These are phyloP conservation scores for Edaphochlamys debaryana DNA, from an alignment of 139 green algal genomes.

Conservation along the genomic window DNA sequence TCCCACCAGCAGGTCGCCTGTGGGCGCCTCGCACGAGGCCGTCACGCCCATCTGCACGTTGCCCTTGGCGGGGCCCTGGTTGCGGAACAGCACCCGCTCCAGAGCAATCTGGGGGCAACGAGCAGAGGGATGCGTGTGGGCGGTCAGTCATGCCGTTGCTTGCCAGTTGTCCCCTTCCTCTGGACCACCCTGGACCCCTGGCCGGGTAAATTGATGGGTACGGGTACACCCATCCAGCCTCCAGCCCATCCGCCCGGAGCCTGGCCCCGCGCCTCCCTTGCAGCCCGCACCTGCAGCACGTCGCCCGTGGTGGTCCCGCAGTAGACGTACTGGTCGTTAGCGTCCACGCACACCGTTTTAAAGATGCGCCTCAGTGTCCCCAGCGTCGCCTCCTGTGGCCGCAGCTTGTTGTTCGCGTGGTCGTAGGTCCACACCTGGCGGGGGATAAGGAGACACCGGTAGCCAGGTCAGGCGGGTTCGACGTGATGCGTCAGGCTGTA, in stretches of 20 bases:
- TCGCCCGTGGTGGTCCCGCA: slow-evolving; percentile 80
- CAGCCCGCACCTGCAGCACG: slow-evolving; percentile 73
- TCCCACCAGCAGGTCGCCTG: slow-evolving; percentile 66
- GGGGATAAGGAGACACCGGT: no score
- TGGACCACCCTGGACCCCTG: no score
- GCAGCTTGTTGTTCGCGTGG: slow-evolving; percentile 78
- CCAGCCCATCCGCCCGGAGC: no score
- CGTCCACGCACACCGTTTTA: slow-evolving; percentile 70
- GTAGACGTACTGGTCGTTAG: slow-evolving; percentile 78
- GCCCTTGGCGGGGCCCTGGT: slow-evolving; percentile 72
- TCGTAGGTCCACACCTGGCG: slow-evolving; percentile 85
- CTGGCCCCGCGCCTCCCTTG: no score
- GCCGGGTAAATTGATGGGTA: no score
- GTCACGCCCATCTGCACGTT: slow-evolving; percentile 63
- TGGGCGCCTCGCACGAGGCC: slow-evolving; percentile 51
- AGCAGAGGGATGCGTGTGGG: neutral
- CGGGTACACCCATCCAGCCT: no score
- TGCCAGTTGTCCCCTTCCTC: no score
- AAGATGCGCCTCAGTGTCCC: slow-evolving; percentile 77
- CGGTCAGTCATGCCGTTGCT: neutral
- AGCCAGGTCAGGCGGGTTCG: no score
- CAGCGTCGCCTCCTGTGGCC: slow-evolving; percentile 67
- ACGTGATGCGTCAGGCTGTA: no score
- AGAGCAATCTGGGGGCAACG: slow-evolving; percentile 72
- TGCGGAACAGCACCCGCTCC: slow-evolving; percentile 71